Evolutionary conservation across 257 asterid genomes (phyloP).

Genomic region (Henckelia pumila): DNA sequence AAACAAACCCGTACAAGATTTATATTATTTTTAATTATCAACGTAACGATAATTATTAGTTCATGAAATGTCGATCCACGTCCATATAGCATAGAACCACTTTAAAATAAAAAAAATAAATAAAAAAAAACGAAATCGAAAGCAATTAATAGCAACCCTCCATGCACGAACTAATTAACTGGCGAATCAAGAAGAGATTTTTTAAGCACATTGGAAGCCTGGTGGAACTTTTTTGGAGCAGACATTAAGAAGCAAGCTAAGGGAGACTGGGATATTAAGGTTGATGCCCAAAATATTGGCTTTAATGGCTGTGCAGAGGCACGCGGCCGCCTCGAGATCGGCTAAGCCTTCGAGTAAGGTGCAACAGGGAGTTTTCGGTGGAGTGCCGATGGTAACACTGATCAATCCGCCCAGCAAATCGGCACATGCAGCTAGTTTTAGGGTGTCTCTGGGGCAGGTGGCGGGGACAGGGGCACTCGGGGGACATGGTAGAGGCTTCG

Average conservation of each 20-base stretch:
- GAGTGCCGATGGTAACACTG: conserved; percentile 22
- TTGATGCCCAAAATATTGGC: conserved; percentile 17
- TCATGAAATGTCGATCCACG: neutral
- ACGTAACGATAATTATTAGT: neutral
- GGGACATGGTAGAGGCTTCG: neutral
- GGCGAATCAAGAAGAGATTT: no score
- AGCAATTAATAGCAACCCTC: neutral
- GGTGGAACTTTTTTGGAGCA: conserved; percentile 22
- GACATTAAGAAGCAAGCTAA: conserved; percentile 19
- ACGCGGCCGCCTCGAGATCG: conserved; percentile 19
- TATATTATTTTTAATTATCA: no score
- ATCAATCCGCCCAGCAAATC: conserved; percentile 26
- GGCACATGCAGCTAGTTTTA: conserved; percentile 32
- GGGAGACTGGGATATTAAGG: conserved; percentile 20
- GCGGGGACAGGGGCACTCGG: neutral
- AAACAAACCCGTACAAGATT: neutral
- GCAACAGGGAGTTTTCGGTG: conserved; percentile 28
- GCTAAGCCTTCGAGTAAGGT: conserved; percentile 19
- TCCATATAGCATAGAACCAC: neutral
- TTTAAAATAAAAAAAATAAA: no score
- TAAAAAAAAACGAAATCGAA: neutral
- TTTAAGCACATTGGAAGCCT: conserved; percentile 27
- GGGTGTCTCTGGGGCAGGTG: conserved; percentile 29
- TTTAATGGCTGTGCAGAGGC: conserved; percentile 25
- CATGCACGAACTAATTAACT: neutral